Percentiles rank a stretch among this genome's conserved stretches.
Conservation (phyloP, 257 asterid genomes). For the Gardenia jasminoides region DNA sequence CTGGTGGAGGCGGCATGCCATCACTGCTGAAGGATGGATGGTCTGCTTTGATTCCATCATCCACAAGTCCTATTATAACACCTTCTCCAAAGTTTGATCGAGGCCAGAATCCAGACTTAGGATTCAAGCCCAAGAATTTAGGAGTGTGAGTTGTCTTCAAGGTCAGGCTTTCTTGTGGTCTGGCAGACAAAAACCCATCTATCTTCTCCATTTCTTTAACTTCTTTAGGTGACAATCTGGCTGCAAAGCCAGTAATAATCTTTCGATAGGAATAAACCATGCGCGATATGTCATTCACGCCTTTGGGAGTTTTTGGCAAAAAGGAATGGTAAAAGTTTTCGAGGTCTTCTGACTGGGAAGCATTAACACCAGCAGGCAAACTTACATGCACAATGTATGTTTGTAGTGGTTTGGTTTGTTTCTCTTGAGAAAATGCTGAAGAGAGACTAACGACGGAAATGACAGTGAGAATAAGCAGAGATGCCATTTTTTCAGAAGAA, state of each 20-base stretch:
- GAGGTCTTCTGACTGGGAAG: not conserved
- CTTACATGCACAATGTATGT: not conserved
- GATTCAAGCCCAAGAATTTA: slow-evolving; percentile 1
- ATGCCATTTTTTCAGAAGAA: not conserved
- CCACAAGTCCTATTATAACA: not conserved
- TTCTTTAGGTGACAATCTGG: not conserved
- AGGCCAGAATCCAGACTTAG: not conserved
- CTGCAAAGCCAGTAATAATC: not conserved
- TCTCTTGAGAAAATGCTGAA: slow-evolving; percentile 2
- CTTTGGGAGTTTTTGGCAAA: not conserved
- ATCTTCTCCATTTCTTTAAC: not conserved
- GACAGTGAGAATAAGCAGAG: not conserved
- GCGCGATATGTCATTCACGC: not conserved
- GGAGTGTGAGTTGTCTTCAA: slow-evolving; percentile 6
- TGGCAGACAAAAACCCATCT: not conserved
- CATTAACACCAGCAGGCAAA: slow-evolving; percentile 2
- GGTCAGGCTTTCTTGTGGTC: not conserved
- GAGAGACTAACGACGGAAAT: slow-evolving; percentile 9
- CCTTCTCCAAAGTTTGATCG: not conserved
- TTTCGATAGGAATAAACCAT: not conserved
- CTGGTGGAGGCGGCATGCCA: not conserved
- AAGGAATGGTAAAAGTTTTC: not conserved
- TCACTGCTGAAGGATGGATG: slow-evolving; percentile 6
- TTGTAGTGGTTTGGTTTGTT: not conserved
- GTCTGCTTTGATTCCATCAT: not conserved